Evolutionary conservation across 1,284 basidiomycete genomes (phyloP).

Genomic region (Trichosporon ovoides): DNA sequence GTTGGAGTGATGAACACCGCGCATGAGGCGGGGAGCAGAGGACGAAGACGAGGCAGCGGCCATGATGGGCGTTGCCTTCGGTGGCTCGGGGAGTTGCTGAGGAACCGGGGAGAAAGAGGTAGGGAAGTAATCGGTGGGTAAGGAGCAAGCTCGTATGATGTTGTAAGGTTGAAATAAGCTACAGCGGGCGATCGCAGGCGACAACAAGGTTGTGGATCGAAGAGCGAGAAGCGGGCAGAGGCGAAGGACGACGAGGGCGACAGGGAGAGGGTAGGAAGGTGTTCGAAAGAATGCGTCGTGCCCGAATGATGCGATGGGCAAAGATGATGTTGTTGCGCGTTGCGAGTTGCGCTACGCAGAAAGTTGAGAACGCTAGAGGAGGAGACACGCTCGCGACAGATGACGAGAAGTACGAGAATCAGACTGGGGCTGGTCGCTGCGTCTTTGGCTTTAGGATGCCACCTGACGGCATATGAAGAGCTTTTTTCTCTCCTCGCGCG

Average conservation of each 20-base stretch:
- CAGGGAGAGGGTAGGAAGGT: neutral
- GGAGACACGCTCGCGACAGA: neutral
- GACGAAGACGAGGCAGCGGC: neutral
- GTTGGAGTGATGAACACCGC: slow-evolving; percentile 1
- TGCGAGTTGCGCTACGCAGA: no score
- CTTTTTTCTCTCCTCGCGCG: neutral
- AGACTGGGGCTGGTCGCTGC: neutral
- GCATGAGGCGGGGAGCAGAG: neutral
- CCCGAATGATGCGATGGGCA: no score
- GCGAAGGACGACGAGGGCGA: neutral
- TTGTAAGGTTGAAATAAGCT: neutral
- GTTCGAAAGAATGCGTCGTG: slow-evolving; percentile 4
- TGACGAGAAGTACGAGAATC: slow-evolving; percentile 6
- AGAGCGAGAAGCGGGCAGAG: neutral
- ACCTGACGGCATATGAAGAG: neutral
- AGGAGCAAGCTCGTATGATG: neutral
- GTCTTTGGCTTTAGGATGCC: neutral
- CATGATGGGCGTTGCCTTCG: neutral
- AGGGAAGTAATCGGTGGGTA: neutral
- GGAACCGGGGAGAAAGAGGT: neutral
- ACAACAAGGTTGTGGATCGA: no score
- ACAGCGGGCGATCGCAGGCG: neutral
- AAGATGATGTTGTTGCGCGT: no score
- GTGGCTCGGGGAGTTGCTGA: neutral
- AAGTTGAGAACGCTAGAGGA: no score